A percentile compares a stretch with the other conserved stretches of the same genome.
phyloP scores from a whole-genome alignment of 257 asterid genomes.

The Verbascum thapsus region DNA sequence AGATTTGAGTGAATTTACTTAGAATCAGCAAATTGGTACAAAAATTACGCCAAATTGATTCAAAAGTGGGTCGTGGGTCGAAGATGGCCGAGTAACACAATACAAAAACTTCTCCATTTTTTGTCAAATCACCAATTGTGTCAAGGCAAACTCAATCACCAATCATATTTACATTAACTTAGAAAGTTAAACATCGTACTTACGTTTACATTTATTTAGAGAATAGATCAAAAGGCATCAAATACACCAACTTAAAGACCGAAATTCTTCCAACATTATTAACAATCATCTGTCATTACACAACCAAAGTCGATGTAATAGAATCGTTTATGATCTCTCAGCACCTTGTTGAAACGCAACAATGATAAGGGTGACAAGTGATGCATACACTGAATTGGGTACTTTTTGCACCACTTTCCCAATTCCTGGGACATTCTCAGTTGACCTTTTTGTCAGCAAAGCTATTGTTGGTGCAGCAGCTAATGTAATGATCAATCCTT shows the following conservation, averaged over 20 bases:
- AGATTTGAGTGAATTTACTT: no score
- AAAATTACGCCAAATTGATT: no score
- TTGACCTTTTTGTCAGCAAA: conserved; percentile 67
- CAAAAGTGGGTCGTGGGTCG: no score
- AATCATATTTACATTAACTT: no score
- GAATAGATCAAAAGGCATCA: no score
- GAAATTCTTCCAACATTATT: conserved; percentile 12
- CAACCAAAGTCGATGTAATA: conserved; percentile 20
- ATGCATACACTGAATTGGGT: conserved; percentile 77
- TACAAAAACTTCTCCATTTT: no score
- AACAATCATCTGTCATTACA: conserved; percentile 25
- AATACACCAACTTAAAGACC: background rate
- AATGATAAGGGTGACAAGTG: conserved; percentile 70
- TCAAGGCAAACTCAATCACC: no score
- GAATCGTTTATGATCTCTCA: conserved; percentile 38
- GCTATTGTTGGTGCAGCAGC: conserved; percentile 95
- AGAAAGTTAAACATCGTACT: conserved; percentile 17
- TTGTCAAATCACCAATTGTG: no score
- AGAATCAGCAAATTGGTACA: no score
- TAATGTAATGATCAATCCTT: conserved; percentile 67
- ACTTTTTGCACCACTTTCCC: conserved; percentile 82
- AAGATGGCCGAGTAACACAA: no score
- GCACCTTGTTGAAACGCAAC: conserved; percentile 67
- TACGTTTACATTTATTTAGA: no score
- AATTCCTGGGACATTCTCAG: conserved; percentile 83